Conservation (phyloP, 2,329 filamentous ascomycete species). For the Aspergillus fructus region DNA sequence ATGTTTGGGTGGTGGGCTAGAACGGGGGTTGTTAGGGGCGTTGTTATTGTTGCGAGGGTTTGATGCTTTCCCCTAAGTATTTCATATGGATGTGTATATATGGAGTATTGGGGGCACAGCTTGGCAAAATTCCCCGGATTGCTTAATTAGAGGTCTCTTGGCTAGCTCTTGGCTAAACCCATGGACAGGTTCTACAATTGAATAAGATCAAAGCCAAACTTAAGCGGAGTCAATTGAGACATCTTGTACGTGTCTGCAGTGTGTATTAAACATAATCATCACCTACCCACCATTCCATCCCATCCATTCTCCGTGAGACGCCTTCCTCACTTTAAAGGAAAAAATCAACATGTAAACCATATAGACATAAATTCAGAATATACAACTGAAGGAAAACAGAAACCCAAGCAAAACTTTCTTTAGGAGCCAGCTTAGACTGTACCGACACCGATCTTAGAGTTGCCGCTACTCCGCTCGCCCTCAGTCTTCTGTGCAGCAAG, state of each 20-base stretch:
- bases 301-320: conserved; percentile 18
- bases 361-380: conserved; percentile 6
- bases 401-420: neutral
- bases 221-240: neutral
- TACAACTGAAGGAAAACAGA: conserved; percentile 11
- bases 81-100: neutral
- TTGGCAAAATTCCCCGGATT: neutral
- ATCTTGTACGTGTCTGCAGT: neutral
- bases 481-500: conserved; percentile 35
- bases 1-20: conserved; percentile 46
- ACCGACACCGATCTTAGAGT: conserved; percentile 35
- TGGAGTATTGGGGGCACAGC: neutral
- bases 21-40: conserved; percentile 38
- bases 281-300: conserved; percentile 13
- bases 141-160: neutral
- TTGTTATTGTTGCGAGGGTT: conserved; percentile 40
- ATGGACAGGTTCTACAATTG: neutral
- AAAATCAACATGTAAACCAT: neutral
- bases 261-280: conserved; percentile 16
- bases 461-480: conserved; percentile 26
- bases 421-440: conserved; percentile 21
- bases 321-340: conserved; percentile 10
- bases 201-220: neutral
- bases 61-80: neutral
- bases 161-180: neutral